Evolutionary conservation across 495 filamentous ascomycete genomes (phyloP).

Genomic region (Penicillium silybi): DNA sequence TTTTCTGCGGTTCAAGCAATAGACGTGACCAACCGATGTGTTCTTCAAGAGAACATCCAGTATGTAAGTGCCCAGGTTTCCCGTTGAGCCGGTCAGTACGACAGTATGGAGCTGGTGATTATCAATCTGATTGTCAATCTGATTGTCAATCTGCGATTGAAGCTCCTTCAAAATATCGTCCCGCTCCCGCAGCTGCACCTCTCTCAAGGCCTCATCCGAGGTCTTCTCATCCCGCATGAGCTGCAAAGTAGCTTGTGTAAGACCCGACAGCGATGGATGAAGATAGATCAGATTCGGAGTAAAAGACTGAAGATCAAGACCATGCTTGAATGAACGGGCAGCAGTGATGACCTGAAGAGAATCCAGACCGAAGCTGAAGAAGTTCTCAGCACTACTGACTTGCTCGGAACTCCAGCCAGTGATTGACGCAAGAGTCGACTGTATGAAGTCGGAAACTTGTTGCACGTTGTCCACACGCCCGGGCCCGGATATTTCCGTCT

Average conservation of each 20-base stretch:
- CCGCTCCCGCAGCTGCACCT: background rate
- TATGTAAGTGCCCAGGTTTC: constrained; percentile 9
- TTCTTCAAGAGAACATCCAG: constrained; percentile 6
- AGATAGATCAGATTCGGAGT: constrained; percentile 15
- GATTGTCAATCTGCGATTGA: background rate
- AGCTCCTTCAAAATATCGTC: background rate
- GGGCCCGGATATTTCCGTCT: background rate
- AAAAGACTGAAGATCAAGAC: constrained; percentile 10
- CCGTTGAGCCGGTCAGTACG: constrained; percentile 13
- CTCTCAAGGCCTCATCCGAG: background rate
- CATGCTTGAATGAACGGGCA: constrained; percentile 4
- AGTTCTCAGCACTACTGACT: constrained; percentile 17
- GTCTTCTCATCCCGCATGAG: constrained; percentile 2
- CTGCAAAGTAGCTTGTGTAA: constrained; percentile 1
- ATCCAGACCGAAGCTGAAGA: constrained; percentile 48
- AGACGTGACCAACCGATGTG: background rate
- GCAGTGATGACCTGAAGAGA: constrained; percentile 43
- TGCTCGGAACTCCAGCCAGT: constrained; percentile 13
- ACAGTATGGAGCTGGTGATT: constrained; percentile 6
- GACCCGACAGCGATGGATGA: constrained; percentile 6
- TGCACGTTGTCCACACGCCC: constrained; percentile 4
- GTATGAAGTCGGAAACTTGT: constrained; percentile 10
- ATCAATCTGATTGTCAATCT: background rate
- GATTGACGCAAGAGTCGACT: constrained; percentile 1
- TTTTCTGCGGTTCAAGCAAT: constrained; percentile 8